A percentile compares a stretch with the other conserved stretches of the same genome.
Evolutionary conservation across 2,329 filamentous ascomycete genomes (phyloP).

Genomic region (Thielaviopsis populi): DNA sequence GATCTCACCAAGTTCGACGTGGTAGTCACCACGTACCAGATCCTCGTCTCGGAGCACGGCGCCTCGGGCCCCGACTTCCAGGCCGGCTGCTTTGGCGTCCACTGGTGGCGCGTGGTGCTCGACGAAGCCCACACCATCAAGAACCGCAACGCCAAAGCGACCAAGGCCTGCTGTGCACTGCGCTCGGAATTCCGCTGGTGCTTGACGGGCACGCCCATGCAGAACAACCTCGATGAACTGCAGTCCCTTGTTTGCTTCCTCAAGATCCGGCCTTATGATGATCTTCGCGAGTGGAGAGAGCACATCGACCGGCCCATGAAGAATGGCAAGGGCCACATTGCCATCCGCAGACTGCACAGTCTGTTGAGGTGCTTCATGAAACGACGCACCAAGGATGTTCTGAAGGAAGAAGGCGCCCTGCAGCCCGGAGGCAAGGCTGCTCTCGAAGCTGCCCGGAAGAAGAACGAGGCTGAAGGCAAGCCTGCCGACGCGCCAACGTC

Average conservation of each 20-base stretch:
- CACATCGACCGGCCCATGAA: conserved; percentile 84
- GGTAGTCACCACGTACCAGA: conserved; percentile 94
- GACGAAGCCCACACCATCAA: conserved; percentile 98
- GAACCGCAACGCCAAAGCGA: conserved; percentile 90
- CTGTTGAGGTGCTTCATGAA: conserved; percentile 94
- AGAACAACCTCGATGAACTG: conserved; percentile 93
- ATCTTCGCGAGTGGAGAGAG: conserved; percentile 75
- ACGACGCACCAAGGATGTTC: conserved; percentile 90
- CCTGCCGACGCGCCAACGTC: conserved; percentile 26
- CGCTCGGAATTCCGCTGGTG: conserved; percentile 88
- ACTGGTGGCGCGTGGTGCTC: conserved; percentile 91
- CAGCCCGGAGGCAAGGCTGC: conserved; percentile 56
- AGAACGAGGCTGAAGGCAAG: conserved; percentile 26
- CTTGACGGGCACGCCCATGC: conserved; percentile 89
- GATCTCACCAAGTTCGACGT: conserved; percentile 79
- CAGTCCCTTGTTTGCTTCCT: conserved; percentile 89
- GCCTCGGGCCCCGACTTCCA: conserved; percentile 44
- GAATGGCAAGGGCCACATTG: conserved; percentile 74
- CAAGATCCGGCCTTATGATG: conserved; percentile 78
- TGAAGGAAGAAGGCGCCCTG: conserved; percentile 72
- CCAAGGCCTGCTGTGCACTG: conserved; percentile 78
- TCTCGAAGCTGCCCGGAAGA: conserved; percentile 28
- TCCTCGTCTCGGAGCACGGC: conserved; percentile 78
- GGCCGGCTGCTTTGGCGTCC: conserved; percentile 65
- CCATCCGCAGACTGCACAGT: conserved; percentile 71